Conservation (phyloP, 495 filamentous ascomycete genomes). For the Xanthoparmelia taractica region DNA sequence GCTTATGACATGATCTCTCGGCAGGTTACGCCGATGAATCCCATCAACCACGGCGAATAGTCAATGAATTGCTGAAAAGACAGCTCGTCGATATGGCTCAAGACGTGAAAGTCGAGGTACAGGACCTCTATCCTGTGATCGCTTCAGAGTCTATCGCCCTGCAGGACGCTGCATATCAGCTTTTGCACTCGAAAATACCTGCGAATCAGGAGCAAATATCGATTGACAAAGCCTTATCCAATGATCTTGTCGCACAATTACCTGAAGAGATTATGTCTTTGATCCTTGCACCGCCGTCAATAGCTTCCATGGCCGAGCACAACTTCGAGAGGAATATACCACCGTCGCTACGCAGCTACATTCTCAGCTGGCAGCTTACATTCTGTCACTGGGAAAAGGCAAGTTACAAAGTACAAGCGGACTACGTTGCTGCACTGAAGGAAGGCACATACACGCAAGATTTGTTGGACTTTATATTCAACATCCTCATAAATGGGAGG, state of each 20-base stretch:
- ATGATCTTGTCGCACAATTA: constrained; percentile 54
- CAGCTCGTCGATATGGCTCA: constrained; percentile 53
- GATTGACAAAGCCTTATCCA: constrained; percentile 70
- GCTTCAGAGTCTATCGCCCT: constrained; percentile 66
- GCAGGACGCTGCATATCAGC: constrained; percentile 70
- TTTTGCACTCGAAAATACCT: constrained; percentile 73
- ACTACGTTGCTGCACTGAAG: constrained; percentile 71
- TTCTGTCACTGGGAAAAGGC: constrained; percentile 80
- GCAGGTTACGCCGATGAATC: constrained; percentile 44
- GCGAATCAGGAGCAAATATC: constrained; percentile 72
- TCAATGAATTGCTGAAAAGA: constrained; percentile 60
- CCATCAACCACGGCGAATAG: constrained; percentile 58
- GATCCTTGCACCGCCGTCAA: constrained; percentile 45
- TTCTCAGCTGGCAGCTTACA: constrained; percentile 85
- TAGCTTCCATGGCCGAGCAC: constrained; percentile 33
- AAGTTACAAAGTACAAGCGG: constrained; percentile 67
- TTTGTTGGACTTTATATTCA: constrained; percentile 69
- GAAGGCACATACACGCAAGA: constrained; percentile 59
- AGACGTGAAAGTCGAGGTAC: constrained; percentile 47
- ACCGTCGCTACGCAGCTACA: constrained; percentile 54
- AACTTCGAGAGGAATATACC: constrained; percentile 47
- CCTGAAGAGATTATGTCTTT: constrained; percentile 65
- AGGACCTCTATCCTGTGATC: constrained; percentile 61
- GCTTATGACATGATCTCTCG: constrained; percentile 13
- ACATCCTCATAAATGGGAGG: constrained; percentile 66